These are phyloP conservation scores for Hypholoma sublateritium DNA, from an alignment of 768 basidiomycete genomes.

Conservation along the genomic window DNA sequence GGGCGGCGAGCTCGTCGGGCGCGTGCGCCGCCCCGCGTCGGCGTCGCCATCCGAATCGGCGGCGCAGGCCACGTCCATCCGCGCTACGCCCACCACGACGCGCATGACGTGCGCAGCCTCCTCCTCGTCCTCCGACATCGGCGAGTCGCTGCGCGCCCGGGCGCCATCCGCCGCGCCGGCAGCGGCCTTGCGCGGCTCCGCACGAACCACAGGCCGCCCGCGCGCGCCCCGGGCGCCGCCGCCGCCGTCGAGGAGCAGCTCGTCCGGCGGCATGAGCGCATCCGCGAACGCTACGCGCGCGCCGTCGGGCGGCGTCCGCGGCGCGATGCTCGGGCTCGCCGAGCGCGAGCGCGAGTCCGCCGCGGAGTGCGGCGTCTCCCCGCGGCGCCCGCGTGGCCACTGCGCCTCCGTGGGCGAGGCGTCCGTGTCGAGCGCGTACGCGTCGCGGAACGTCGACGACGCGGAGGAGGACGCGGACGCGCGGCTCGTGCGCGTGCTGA, in stretches of 20 bases:
- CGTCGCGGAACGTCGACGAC: conserved; percentile 9
- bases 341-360: conserved; percentile 37
- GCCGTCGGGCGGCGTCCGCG: conserved; percentile 43
- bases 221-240: too few relatives aligned
- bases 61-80: background rate
- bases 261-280: conserved; percentile 26
- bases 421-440: conserved; percentile 20
- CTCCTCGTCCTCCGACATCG: background rate
- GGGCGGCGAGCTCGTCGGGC: conserved; percentile 17
- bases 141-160: background rate
- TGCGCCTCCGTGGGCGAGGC: conserved; percentile 14
- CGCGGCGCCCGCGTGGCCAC: conserved; percentile 33
- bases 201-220: too few relatives aligned
- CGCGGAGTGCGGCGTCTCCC: conserved; percentile 12
- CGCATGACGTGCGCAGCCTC: background rate
- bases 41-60: background rate
- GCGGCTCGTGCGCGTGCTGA: conserved; percentile 1
- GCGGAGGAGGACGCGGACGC: conserved; percentile 1
- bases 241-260: conserved; percentile 23
- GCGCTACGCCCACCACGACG: background rate
- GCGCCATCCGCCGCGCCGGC: too few relatives aligned
- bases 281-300: conserved; percentile 13
- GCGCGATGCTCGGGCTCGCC: conserved; percentile 46
- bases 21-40: background rate
- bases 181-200: background rate